These are phyloP conservation scores for Lablab purpureus DNA, from an alignment of 306 rosid species.

Conservation along the genomic window DNA sequence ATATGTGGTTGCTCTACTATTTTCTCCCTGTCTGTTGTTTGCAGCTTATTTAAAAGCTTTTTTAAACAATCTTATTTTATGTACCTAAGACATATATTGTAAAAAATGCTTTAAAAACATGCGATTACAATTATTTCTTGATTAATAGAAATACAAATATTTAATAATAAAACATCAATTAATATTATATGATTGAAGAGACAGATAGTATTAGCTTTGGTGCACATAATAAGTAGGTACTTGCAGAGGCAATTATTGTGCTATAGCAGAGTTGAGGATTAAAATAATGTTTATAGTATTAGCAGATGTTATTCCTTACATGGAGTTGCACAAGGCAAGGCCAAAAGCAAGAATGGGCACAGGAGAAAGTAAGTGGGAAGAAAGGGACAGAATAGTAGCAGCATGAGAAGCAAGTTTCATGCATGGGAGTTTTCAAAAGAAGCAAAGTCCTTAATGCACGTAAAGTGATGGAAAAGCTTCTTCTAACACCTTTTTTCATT, in stretches of 20 bases:
- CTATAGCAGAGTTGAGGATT: background rate
- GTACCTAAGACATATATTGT: background rate
- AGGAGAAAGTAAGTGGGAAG: background rate
- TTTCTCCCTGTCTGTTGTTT: background rate
- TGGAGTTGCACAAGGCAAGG: background rate
- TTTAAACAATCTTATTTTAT: too few species aligned
- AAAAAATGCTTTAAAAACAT: background rate
- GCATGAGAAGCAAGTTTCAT: background rate
- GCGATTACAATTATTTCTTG: background rate
- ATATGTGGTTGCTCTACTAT: background rate
- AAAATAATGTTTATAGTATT: background rate
- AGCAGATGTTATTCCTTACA: background rate
- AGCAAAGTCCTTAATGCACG: too few species aligned
- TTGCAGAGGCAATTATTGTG: background rate
- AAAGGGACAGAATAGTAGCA: background rate
- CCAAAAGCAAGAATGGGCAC: background rate
- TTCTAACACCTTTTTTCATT: too few species aligned
- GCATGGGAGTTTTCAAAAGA: background rate
- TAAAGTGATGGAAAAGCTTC: too few species aligned
- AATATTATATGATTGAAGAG: too few species aligned
- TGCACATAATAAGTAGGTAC: background rate
- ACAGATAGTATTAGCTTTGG: too few species aligned
- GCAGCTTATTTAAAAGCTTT: background rate
- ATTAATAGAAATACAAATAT: background rate
- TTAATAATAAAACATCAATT: too few species aligned